These are phyloP conservation scores for Arthrobotrys sinensis DNA, from an alignment of 2,329 filamentous ascomycete genomes.

Conservation along the genomic window DNA sequence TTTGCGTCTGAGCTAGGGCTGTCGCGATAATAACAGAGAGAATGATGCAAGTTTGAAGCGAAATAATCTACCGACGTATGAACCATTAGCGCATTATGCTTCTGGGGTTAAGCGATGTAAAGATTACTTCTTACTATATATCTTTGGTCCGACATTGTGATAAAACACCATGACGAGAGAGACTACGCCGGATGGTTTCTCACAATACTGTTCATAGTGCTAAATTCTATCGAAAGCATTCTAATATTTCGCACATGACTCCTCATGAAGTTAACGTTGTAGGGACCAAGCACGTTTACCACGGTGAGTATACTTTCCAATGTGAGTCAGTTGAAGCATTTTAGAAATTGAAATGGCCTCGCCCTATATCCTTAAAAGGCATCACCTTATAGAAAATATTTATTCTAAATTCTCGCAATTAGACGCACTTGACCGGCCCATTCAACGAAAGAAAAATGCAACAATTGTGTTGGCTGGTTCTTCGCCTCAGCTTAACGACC, in stretches of 20 bases:
- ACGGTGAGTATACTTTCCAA: background rate
- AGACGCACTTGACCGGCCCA: background rate
- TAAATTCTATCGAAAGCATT: background rate
- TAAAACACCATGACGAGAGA: background rate
- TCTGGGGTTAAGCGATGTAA: background rate
- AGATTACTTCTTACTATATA: constrained; percentile 25
- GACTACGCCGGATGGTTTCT: background rate
- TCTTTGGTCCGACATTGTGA: constrained; percentile 32
- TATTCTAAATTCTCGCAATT: constrained; percentile 6
- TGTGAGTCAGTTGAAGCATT: constrained; percentile 1
- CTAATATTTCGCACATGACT: background rate
- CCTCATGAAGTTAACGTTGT: background rate
- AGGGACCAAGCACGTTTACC: background rate
- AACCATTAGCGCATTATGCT: background rate
- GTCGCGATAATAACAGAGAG: constrained; percentile 22
- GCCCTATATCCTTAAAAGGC: background rate
- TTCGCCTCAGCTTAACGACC: background rate
- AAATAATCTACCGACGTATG: constrained; percentile 4
- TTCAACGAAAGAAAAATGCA: constrained; percentile 7
- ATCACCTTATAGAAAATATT: background rate
- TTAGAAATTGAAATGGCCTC: background rate
- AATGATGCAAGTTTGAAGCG: constrained; percentile 24
- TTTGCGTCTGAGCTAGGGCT: background rate
- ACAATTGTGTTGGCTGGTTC: background rate
- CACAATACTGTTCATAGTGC: background rate